These are phyloP conservation scores for Ailanthus altissimus DNA, from an alignment of 345 rosid genomes.

Conservation along the genomic window DNA sequence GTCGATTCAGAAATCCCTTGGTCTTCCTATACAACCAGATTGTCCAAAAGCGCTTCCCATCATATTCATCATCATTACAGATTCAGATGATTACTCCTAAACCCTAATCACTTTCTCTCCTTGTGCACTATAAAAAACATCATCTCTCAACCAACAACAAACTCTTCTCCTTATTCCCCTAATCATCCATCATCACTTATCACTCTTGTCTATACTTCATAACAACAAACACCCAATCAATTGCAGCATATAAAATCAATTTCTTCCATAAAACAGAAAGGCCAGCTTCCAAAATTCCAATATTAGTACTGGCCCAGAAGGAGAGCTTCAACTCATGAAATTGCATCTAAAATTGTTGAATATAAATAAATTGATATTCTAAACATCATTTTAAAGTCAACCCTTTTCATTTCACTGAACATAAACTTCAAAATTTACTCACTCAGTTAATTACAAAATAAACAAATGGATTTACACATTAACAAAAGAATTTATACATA, in stretches of 20 bases:
- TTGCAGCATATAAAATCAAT: not conserved
- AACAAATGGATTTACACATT: not conserved
- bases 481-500: not conserved
- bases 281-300: not conserved
- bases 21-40: not conserved
- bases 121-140: not conserved
- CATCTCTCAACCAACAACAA: not conserved
- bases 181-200: not conserved
- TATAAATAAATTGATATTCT: not conserved
- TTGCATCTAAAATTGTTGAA: not conserved
- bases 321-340: not conserved
- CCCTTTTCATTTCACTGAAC: not conserved
- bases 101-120: not conserved
- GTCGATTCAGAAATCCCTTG: not conserved
- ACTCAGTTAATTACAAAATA: not conserved
- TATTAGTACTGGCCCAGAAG: not conserved
- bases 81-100: not conserved
- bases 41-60: not conserved
- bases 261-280: not conserved
- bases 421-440: not conserved
- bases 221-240: not conserved
- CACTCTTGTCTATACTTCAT: not conserved
- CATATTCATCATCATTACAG: not conserved
- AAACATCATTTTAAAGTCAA: not conserved
- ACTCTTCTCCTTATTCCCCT: not conserved